phyloP scores from a whole-genome alignment of 2,329 filamentous ascomycete genomes.

The Plectosphaerella cucumerina region DNA sequence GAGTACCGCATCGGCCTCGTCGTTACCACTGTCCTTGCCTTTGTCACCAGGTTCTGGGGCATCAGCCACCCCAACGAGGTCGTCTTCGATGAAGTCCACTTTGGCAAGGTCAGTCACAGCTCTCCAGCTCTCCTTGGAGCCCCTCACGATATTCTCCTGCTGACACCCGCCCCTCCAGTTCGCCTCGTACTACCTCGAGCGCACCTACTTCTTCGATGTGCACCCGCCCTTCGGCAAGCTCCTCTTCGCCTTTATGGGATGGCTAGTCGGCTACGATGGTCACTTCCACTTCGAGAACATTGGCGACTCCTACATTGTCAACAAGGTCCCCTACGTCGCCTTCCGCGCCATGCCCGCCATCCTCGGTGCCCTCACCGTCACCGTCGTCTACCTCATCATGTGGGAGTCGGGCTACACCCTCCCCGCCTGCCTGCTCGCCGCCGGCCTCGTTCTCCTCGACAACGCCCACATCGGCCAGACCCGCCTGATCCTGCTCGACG shows the following conservation, averaged over 20 bases:
- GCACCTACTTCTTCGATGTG: constrained; percentile 99
- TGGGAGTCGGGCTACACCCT: constrained; percentile 99
- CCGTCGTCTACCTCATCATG: constrained; percentile 96
- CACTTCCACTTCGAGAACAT: constrained; percentile 99
- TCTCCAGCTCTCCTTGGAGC: neutral
- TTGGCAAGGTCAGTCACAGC: constrained; percentile 76
- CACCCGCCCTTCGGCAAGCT: constrained; percentile 98
- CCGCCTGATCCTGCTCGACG: constrained; percentile 88
- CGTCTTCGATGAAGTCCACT: constrained; percentile 98
- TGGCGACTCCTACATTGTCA: constrained; percentile 93
- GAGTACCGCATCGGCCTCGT: constrained; percentile 78
- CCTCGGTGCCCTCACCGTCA: constrained; percentile 86
- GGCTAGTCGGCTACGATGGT: constrained; percentile 95
- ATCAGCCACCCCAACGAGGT: constrained; percentile 95
- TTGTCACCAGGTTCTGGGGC: constrained; percentile 91
- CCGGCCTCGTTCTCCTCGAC: constrained; percentile 86
- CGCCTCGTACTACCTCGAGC: constrained; percentile 81
- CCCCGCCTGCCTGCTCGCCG: constrained; percentile 82
- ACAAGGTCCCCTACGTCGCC: constrained; percentile 96
- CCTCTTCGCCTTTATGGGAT: constrained; percentile 93
- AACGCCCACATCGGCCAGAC: constrained; percentile 98
- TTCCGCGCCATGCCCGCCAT: constrained; percentile 91
- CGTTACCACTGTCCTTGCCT: constrained; percentile 78
- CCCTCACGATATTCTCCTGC: constrained; percentile 10
- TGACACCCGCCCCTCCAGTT: constrained; percentile 43